Percentiles rank a stretch among this genome's conserved stretches.
phyloP scores from a whole-genome alignment of 2,329 filamentous ascomycete species.

The Madurella fahalii region DNA sequence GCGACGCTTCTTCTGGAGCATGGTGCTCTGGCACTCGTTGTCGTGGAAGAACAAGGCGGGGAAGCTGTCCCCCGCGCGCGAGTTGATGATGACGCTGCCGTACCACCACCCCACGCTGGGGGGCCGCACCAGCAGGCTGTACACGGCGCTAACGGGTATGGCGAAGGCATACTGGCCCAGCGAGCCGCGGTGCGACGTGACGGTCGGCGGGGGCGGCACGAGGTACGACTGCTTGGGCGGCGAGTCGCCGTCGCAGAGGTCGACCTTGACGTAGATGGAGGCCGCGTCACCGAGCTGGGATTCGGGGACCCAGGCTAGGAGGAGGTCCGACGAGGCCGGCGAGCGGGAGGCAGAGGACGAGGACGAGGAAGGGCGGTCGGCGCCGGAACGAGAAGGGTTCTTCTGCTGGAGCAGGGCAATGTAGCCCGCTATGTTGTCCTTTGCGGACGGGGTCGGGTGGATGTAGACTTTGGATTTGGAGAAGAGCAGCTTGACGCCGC shows the following conservation, averaged over 20 bases:
- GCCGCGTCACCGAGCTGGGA: conserved; percentile 79
- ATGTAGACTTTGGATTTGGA: conserved; percentile 99
- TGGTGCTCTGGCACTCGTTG: conserved; percentile 91
- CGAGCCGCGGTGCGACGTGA: conserved; percentile 67
- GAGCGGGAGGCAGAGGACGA: conserved; percentile 25
- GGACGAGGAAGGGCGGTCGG: conserved; percentile 41
- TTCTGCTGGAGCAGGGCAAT: conserved; percentile 93
- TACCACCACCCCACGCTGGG: conserved; percentile 99
- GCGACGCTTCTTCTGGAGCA: conserved; percentile 84
- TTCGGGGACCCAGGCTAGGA: conserved; percentile 93
- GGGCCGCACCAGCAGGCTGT: conserved; percentile 82
- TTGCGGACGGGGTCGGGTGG: conserved; percentile 85
- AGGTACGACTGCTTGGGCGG: conserved; percentile 84
- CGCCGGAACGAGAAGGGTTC: conserved; percentile 30
- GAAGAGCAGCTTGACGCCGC: conserved; percentile 87
- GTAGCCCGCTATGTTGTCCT: conserved; percentile 94
- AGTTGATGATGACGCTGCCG: conserved; percentile 91
- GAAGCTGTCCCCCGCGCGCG: conserved; percentile 83
- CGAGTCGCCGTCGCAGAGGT: conserved; percentile 74
- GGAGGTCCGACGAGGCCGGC: conserved; percentile 64
- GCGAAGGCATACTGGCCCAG: conserved; percentile 86
- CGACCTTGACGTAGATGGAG: conserved; percentile 91
- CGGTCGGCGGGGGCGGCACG: conserved; percentile 84
- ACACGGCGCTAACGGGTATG: conserved; percentile 83
- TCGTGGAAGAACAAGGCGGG: conserved; percentile 97